Conservation (phyloP, 495 filamentous ascomycete species). For the Tuber borchii region DNA sequence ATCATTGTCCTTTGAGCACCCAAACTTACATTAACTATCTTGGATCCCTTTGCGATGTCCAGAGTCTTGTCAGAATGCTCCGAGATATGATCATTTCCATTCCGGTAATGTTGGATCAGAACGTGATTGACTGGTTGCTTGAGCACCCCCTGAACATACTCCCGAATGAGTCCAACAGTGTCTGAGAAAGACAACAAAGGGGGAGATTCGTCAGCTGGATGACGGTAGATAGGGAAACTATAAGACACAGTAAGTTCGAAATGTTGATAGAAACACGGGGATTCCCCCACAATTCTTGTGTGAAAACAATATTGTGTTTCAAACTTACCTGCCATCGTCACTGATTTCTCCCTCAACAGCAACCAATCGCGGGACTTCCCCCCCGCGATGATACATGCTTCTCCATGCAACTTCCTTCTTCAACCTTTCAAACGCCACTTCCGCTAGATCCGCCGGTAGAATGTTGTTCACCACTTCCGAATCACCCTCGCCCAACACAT, state of each 20-base stretch:
- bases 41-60: slow-evolving; percentile 73
- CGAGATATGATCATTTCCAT: slow-evolving; percentile 87
- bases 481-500: slow-evolving; percentile 67
- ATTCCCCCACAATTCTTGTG: not conserved
- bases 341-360: slow-evolving; percentile 73
- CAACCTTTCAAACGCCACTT: slow-evolving; percentile 63
- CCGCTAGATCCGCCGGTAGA: slow-evolving; percentile 49
- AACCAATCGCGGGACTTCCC: slow-evolving; percentile 88
- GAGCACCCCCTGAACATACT: slow-evolving; percentile 59
- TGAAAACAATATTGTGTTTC: slow-evolving; percentile 7
- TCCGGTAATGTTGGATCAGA: slow-evolving; percentile 86
- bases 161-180: slow-evolving; percentile 61
- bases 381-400: slow-evolving; percentile 84
- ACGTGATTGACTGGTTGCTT: slow-evolving; percentile 86
- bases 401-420: slow-evolving; percentile 77
- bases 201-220: slow-evolving; percentile 85
- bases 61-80: slow-evolving; percentile 97
- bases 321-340: slow-evolving; percentile 53
- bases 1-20: slow-evolving; percentile 88
- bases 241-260: slow-evolving; percentile 6
- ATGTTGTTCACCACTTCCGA: slow-evolving; percentile 67
- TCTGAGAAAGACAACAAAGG: slow-evolving; percentile 68
- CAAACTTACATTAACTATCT: slow-evolving; percentile 85
- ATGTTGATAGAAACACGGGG: slow-evolving; percentile 4
- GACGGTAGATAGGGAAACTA: slow-evolving; percentile 82